These are phyloP conservation scores for Venturia pyrina DNA, from an alignment of 2,329 filamentous ascomycete species.

Conservation along the genomic window DNA sequence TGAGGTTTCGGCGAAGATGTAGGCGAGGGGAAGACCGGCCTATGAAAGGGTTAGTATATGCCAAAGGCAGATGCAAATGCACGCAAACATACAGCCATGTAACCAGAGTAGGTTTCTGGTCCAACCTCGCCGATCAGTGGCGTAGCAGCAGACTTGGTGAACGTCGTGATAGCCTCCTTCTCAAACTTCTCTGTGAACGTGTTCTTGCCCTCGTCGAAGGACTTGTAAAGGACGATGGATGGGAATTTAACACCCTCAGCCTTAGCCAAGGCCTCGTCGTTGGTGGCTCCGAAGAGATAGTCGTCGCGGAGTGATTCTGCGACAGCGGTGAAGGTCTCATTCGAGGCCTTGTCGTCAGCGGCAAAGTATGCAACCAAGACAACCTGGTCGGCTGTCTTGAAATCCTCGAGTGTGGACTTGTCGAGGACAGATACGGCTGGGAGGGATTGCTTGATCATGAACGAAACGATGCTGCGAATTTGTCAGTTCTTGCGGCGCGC, in stretches of 20 bases:
- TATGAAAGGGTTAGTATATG: slow-evolving; percentile 29
- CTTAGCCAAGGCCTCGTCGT: slow-evolving; percentile 74
- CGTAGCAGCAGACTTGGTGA: slow-evolving; percentile 75
- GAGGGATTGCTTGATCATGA: slow-evolving; percentile 97
- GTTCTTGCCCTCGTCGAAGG: slow-evolving; percentile 93
- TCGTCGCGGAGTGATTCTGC: slow-evolving; percentile 72
- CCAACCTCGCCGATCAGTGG: slow-evolving; percentile 93
- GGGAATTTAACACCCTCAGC: slow-evolving; percentile 83
- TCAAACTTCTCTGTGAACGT: slow-evolving; percentile 75
- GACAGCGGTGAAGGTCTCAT: slow-evolving; percentile 70
- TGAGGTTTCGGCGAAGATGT: slow-evolving; percentile 88
- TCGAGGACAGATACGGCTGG: slow-evolving; percentile 79
- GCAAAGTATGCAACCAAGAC: slow-evolving; percentile 85
- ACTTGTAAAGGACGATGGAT: slow-evolving; percentile 89
- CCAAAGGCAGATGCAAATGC: too few species aligned
- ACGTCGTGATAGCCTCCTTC: slow-evolving; percentile 66
- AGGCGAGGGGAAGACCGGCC: slow-evolving; percentile 80
- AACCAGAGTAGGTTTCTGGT: slow-evolving; percentile 89
- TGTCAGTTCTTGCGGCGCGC: not conserved
- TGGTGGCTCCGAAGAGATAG: slow-evolving; percentile 85
- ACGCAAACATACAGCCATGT: slow-evolving; percentile 58
- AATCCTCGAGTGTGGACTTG: slow-evolving; percentile 78
- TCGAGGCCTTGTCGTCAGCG: slow-evolving; percentile 70
- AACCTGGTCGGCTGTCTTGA: slow-evolving; percentile 97
- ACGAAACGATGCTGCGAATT: slow-evolving; percentile 52